Base-by-base conservation (phyloP, 202 grass and related monocot genomes). In the Setaria viridis region DNA sequence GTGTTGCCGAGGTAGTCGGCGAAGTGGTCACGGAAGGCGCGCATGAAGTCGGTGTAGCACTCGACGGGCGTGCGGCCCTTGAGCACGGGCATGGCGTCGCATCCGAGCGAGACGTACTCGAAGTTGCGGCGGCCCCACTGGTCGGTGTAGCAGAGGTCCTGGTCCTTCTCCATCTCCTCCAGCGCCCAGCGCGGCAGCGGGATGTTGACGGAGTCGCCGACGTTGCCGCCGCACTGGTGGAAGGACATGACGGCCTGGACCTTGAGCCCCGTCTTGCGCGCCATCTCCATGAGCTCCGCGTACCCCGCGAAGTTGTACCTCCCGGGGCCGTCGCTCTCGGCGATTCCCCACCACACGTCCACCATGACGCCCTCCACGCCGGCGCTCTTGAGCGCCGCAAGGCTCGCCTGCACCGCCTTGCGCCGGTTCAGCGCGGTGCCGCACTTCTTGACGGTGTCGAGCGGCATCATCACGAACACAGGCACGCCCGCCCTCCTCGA, bases 161-260 rank as follows among this genome's bases (percentile, higher is more conserved):
- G 74, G 74, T 94, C 84, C 79, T 50, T 67, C 41, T 94, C 84
- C 86, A 97, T 94, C 83, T 92, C 94, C 86, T 97, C 94, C 65
- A 66, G 67, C 39, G 80, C 92, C 92, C 95, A 97, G 17, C 62
- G 19, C 53, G 91, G 95, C 3, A 97, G 55, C 54, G 89, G 92
- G 67, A 97, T 87, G 46, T 1, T 59, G 55, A 77, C 74, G 37
- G 87, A 94, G 89, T 99, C 93, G 62, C 93, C 90, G 45, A 95
- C 54, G 62, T 99, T 99, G 20, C 96, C 93, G 4, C 96, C 93
- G 19, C 96, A 99, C 81, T 92, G 96, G 76, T 99, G 96, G 90
- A 95, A 95, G 20, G 93, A 95, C 95, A 98, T 98, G 93, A 98
- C 93, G 86, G 94, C 91, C 91, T 99, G 96, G 70, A 98, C 92